Evolutionary conservation across 371 early-diverging fungal genomes (phyloP), one percentile per base, ranked within the genome.

Genomic region (Mortierella sp.): DNA sequence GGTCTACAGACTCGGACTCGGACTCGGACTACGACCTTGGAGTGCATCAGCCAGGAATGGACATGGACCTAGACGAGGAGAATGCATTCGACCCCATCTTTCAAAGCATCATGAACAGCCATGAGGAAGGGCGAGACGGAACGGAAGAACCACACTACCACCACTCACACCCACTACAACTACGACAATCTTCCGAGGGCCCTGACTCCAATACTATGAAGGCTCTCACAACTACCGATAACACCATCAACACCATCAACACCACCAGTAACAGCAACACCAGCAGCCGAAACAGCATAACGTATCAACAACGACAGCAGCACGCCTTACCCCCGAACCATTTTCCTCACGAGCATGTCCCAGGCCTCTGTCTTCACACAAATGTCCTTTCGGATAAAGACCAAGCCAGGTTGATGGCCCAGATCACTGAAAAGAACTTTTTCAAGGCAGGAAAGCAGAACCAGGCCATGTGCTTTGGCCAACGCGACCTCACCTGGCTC

Each of bases 381-480:
- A 54, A 86, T 44, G 73, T 82, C 19, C 76, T 86, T 8, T 76
- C 87, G 1, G 60, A 86, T 38, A 71, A 77, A n/a, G 87, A 86
- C 34, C 87, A 86, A 45, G 72, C 83, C 11, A 52, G 42, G 3
- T 50, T 86, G 26, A 82, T 86, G 80, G 74, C 73, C 7, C 75
- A 75, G 50, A 82, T 86, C 73, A 86, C 82, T 0, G 78, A 80
- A 38, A 77, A 73, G 48, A 80, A 86, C 65, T 80, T 82, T 57
- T 86, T 86, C 76, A 82, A 80, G 34, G 82, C 63, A 4, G 87
- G 87, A 3, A 71, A 73, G 9, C 87, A 80, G 57, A 86, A 86
- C 65, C 87, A 86, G 34, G 82, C 87, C 63, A 86, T 86, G 87
- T 82, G 87, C 48, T 86, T 82, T 76, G 87, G 87, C n/a, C 16